A percentile compares a stretch with the other conserved stretches of the same genome.
phyloP scores from a whole-genome alignment of 768 basidiomycete species.

The Boletus sp. region DNA sequence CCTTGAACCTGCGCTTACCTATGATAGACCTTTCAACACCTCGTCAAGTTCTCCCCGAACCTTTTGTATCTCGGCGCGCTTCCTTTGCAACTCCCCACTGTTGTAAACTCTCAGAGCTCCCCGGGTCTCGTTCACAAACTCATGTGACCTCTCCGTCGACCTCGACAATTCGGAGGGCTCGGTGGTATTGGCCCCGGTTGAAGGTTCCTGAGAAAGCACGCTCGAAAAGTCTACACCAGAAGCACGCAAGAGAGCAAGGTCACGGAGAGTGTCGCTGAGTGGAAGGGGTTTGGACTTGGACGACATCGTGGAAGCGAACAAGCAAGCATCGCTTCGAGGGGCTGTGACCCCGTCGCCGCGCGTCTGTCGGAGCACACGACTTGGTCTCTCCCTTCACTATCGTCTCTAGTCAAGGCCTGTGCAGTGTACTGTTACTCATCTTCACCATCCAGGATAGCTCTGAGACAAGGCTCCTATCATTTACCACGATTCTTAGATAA shows the following conservation, averaged over 20 bases:
- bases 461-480: not conserved
- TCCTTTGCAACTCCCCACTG: constrained; percentile 47
- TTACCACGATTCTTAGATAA: not conserved
- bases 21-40: constrained; percentile 37
- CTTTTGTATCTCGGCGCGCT: constrained; percentile 55
- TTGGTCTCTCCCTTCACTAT: not conserved
- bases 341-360: not conserved
- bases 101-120: constrained; percentile 46
- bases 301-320: constrained; percentile 13
- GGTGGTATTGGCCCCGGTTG: not conserved
- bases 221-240: constrained; percentile 45
- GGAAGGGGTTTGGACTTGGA: constrained; percentile 47
- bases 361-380: not conserved
- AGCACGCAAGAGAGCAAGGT: constrained; percentile 69
- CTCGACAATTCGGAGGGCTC: constrained; percentile 12
- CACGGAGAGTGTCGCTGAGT: constrained; percentile 58
- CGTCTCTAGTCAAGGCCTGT: too few species aligned
- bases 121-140: constrained; percentile 58
- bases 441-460: not conserved
- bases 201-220: constrained; percentile 22
- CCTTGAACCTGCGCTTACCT: constrained; percentile 12
- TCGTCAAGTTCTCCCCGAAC: constrained; percentile 57
- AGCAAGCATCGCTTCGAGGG: not conserved
- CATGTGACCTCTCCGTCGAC: constrained; percentile 46
- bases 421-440: not conserved